phyloP scores from a whole-genome alignment of 2,329 filamentous ascomycete genomes.

The Aurifilum marmelostoma region DNA sequence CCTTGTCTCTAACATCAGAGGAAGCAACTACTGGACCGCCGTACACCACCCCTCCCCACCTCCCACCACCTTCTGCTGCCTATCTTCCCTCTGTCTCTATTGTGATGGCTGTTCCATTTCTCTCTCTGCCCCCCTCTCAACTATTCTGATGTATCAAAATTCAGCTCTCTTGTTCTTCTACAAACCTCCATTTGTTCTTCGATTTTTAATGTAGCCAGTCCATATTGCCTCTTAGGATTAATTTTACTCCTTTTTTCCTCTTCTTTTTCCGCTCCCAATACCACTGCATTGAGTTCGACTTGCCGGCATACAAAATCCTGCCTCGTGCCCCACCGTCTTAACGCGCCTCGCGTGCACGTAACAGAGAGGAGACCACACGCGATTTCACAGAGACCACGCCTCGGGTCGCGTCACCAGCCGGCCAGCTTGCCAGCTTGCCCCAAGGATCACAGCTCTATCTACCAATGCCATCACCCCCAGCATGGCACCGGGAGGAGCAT shows the following conservation, averaged over 20 bases:
- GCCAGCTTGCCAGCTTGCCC: too few species aligned
- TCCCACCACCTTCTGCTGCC: not conserved
- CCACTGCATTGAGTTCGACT: not conserved
- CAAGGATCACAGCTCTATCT: too few species aligned
- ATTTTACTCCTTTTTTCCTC: too few species aligned
- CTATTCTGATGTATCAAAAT: not conserved
- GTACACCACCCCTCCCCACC: too few species aligned
- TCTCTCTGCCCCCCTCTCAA: too few species aligned
- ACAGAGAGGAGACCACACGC: not conserved
- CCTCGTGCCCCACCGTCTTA: not conserved
- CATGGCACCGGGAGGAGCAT: not conserved
- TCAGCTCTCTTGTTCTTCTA: not conserved
- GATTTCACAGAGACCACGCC: not conserved
- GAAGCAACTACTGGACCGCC: too few species aligned
- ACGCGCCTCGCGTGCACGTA: not conserved
- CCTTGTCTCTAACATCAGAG: too few species aligned
- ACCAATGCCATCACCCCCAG: not conserved
- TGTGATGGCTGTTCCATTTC: not conserved
- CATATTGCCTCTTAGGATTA: too few species aligned
- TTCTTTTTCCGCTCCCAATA: too few species aligned
- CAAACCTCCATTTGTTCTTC: too few species aligned
- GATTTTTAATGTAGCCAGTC: not conserved
- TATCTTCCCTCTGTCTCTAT: not conserved
- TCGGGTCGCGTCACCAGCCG: too few species aligned
- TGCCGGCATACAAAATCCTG: not conserved